phyloP scores from a whole-genome alignment of 2,329 filamentous ascomycete species.

The Aureobasidium namibiae region DNA sequence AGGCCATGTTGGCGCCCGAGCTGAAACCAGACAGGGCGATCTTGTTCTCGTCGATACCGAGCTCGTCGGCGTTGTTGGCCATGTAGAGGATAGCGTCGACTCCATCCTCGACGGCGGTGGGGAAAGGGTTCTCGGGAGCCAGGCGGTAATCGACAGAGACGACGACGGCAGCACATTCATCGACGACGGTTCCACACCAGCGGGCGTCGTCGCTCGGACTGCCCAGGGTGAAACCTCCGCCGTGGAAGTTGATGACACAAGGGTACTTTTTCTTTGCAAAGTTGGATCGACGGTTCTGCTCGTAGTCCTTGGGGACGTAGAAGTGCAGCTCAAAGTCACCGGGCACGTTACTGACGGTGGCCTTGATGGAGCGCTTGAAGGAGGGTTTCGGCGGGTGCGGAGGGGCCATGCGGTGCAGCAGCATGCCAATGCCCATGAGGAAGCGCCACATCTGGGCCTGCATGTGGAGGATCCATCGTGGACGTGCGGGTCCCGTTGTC shows the following conservation, averaged over 20 bases:
- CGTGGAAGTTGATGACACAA: constrained; percentile 56
- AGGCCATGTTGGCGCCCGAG: constrained; percentile 54
- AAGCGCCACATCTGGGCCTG: constrained; percentile 60
- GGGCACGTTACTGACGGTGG: constrained; percentile 37
- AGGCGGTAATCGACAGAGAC: constrained; percentile 54
- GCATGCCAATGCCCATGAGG: constrained; percentile 62
- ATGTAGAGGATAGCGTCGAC: constrained; percentile 54
- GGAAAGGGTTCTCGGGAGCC: constrained; percentile 55
- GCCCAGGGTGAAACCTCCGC: constrained; percentile 55
- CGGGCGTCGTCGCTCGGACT: constrained; percentile 52
- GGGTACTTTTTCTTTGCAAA: constrained; percentile 34
- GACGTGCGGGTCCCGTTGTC: background rate
- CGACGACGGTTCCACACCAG: constrained; percentile 50
- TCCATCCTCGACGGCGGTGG: constrained; percentile 56
- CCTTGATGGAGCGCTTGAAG: constrained; percentile 50
- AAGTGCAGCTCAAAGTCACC: constrained; percentile 49
- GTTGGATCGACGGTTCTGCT: constrained; percentile 31
- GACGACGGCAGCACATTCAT: constrained; percentile 49
- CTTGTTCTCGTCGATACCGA: constrained; percentile 49
- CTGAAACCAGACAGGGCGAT: constrained; percentile 55
- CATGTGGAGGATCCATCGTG: constrained; percentile 50
- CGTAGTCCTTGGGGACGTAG: constrained; percentile 49
- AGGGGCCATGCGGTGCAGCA: constrained; percentile 53
- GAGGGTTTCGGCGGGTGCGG: constrained; percentile 53
- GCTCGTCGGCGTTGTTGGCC: constrained; percentile 45